A percentile compares a stretch with the other conserved stretches of the same genome.
These are phyloP conservation scores for Deakozyma indianensis DNA, from an alignment of 805 yeast species.

Conservation along the genomic window DNA sequence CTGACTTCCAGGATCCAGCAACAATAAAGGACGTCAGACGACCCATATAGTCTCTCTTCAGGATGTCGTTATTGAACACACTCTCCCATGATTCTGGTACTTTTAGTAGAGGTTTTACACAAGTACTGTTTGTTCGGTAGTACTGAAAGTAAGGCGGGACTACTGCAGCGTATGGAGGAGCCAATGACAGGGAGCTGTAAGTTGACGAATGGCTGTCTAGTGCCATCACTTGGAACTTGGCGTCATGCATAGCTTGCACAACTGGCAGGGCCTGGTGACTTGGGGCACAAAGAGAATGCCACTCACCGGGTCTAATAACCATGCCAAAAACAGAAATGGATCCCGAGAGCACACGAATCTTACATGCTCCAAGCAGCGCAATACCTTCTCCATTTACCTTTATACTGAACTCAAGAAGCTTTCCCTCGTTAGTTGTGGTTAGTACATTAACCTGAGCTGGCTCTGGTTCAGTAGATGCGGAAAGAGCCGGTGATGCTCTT, in stretches of 20 bases:
- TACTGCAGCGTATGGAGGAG: background rate
- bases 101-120: background rate
- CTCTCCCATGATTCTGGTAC: background rate
- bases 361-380: background rate
- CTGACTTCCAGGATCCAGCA: background rate
- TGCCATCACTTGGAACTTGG: background rate
- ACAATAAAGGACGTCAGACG: background rate
- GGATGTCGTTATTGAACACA: background rate
- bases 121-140: background rate
- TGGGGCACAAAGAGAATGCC: background rate
- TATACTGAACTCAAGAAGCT: background rate
- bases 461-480: background rate
- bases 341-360: background rate
- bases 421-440: background rate
- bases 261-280: background rate
- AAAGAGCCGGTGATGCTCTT: background rate
- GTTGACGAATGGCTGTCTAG: background rate
- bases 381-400: background rate
- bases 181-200: background rate
- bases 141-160: background rate
- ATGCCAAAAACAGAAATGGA: background rate
- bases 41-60: background rate
- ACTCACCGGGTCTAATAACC: background rate
- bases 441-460: background rate
- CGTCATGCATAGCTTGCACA: background rate